Percentiles rank a stretch among this genome's conserved stretches.
These are phyloP conservation scores for Colletotrichum liaoningense DNA, from an alignment of 2,329 filamentous ascomycete species.

Conservation along the genomic window DNA sequence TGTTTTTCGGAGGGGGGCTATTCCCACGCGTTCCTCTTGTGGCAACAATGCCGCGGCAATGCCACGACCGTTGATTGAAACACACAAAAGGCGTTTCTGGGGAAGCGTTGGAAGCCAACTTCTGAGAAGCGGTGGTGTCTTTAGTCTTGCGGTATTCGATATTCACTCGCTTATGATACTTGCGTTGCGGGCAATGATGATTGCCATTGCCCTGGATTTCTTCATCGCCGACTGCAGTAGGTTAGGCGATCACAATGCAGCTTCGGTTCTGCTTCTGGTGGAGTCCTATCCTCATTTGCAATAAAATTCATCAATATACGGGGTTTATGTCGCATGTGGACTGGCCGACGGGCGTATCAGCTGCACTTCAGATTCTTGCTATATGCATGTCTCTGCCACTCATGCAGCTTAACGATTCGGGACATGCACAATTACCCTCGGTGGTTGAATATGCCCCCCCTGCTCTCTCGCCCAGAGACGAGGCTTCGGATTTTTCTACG, in stretches of 20 bases:
- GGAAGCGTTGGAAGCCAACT: neutral
- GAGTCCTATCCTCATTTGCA: neutral
- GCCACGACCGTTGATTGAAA: neutral
- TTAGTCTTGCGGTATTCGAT: neutral
- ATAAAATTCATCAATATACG: neutral
- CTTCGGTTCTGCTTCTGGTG: conserved; percentile 3
- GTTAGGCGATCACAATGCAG: neutral
- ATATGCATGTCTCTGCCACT: conserved; percentile 26
- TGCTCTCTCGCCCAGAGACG: neutral
- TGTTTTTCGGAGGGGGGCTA: neutral
- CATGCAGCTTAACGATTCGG: conserved; percentile 26
- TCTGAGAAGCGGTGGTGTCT: neutral
- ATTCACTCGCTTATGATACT: neutral
- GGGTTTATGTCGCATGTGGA: conserved; percentile 16
- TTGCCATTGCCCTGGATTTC: neutral
- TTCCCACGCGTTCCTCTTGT: neutral
- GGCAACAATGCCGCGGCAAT: neutral
- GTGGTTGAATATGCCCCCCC: neutral
- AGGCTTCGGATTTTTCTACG: conserved; percentile 3
- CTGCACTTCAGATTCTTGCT: neutral
- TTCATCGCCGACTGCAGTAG: neutral
- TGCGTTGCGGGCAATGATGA: neutral
- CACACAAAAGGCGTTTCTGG: neutral
- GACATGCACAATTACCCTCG: conserved; percentile 4
- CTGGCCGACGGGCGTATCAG: conserved; percentile 21